phyloP scores from a whole-genome alignment of 305 asterid species.

The Fraxinus sp. region DNA sequence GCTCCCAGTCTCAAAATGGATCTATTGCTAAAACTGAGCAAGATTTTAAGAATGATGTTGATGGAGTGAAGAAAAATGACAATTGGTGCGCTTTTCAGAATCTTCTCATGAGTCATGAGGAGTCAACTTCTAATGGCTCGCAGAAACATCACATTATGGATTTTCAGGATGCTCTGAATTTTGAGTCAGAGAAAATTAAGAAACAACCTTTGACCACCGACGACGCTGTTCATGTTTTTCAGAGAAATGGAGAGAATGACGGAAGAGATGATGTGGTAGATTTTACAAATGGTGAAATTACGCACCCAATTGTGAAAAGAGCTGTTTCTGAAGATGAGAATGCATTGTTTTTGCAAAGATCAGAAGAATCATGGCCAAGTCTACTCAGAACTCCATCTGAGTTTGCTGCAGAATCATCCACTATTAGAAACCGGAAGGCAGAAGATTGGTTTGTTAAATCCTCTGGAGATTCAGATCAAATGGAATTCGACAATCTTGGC shows the following conservation, averaged over 20 bases:
- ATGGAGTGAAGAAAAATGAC: conserved; percentile 37
- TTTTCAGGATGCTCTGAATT: conserved; percentile 40
- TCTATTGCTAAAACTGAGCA: conserved; percentile 30
- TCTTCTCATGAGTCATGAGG: conserved; percentile 57
- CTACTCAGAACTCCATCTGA: conserved; percentile 33
- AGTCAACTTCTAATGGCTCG: conserved; percentile 26
- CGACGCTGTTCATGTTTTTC: conserved; percentile 50
- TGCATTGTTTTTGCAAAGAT: conserved; percentile 32
- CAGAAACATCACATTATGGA: conserved; percentile 26
- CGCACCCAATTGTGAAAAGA: conserved; percentile 38
- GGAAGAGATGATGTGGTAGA: conserved; percentile 29
- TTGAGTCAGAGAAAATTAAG: conserved; percentile 44
- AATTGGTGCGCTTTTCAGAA: conserved; percentile 76
- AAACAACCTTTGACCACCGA: conserved; percentile 37
- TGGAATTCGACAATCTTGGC: conserved; percentile 29
- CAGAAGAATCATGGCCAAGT: conserved; percentile 35
- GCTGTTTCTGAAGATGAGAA: conserved; percentile 44
- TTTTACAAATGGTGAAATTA: conserved; percentile 55
- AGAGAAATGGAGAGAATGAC: conserved; percentile 36
- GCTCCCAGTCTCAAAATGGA: conserved; percentile 31
- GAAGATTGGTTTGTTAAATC: conserved; percentile 67
- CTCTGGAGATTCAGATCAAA: conserved; percentile 34
- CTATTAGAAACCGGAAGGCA: conserved; percentile 38
- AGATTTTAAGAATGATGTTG: conserved; percentile 25
- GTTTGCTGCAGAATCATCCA: conserved; percentile 50